These are phyloP conservation scores for Sporothrix pseudoabietina DNA, from an alignment of 2,329 filamentous ascomycete genomes.

Conservation along the genomic window DNA sequence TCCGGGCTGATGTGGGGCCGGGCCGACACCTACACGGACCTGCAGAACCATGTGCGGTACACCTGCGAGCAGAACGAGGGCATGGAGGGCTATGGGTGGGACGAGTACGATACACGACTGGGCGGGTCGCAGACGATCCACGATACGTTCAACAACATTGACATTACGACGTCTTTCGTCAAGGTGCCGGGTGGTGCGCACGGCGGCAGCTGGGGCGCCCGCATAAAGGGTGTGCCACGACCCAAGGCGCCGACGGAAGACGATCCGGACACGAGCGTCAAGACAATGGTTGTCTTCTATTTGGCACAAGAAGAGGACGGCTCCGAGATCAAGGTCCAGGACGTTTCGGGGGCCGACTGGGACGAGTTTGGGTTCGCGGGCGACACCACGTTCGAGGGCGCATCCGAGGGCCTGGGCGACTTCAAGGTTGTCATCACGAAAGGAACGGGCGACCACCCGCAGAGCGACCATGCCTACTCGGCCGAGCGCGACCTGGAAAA, in stretches of 20 bases:
- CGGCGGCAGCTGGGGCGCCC: conserved; percentile 88
- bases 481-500: conserved; percentile 71
- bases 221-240: conserved; percentile 79
- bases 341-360: conserved; percentile 49
- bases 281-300: conserved; percentile 81
- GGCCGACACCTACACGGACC: conserved; percentile 73
- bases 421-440: conserved; percentile 78
- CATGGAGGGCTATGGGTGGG: conserved; percentile 96
- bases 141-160: conserved; percentile 82
- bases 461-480: conserved; percentile 69
- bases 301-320: conserved; percentile 76
- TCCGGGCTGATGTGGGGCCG: conserved; percentile 87
- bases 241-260: conserved; percentile 51
- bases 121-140: conserved; percentile 90
- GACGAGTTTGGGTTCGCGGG: conserved; percentile 50
- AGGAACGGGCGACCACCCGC: conserved; percentile 63
- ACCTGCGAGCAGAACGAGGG: conserved; percentile 95
- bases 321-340: conserved; percentile 59
- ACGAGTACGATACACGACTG: conserved; percentile 87
- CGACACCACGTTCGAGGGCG: conserved; percentile 71
- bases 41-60: conserved; percentile 81
- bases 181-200: conserved; percentile 84
- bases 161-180: conserved; percentile 90
- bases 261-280: conserved; percentile 61
- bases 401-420: conserved; percentile 70